Conservation (phyloP, 805 yeast species). For the Trichomonascus vanleenenianus region DNA sequence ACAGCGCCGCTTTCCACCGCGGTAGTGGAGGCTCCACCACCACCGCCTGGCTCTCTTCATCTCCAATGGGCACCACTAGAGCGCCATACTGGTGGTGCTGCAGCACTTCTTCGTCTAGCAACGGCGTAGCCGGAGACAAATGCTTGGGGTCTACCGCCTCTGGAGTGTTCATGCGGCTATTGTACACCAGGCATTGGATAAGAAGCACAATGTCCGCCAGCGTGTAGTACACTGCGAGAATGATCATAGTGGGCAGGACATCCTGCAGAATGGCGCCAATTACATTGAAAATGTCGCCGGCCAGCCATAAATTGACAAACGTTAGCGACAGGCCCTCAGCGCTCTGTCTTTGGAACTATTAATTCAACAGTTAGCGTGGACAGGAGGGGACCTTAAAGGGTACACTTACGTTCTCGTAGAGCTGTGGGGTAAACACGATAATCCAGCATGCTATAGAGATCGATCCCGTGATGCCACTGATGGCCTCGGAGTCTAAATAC, state of each 20-base stretch:
- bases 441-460: conserved; percentile 97
- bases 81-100: conserved; percentile 1
- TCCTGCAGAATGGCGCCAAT: conserved; percentile 86
- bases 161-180: conserved; percentile 40
- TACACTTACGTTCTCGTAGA: conserved; percentile 62
- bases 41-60: conserved; percentile 10
- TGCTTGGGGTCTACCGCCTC: conserved; percentile 58
- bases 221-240: conserved; percentile 88
- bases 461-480: conserved; percentile 74
- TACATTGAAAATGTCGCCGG: conserved; percentile 91
- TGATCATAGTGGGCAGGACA: conserved; percentile 88
- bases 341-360: conserved; percentile 59
- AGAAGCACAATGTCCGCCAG: conserved; percentile 80
- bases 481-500: conserved; percentile 33
- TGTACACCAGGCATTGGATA: conserved; percentile 77
- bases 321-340: conserved; percentile 85
- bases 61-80: conserved; percentile 1
- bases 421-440: conserved; percentile 94
- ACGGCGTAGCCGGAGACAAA: conserved; percentile 82
- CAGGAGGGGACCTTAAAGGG: neutral
- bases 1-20: conserved; percentile 13
- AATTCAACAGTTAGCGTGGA: conserved; percentile 5
- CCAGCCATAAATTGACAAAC: conserved; percentile 84
- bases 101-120: conserved; percentile 54
- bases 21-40: conserved; percentile 10